A percentile compares a stretch with the other conserved stretches of the same genome.
Evolutionary conservation across 345 rosid species (phyloP).

Genomic region (Rhizophora apiculata): DNA sequence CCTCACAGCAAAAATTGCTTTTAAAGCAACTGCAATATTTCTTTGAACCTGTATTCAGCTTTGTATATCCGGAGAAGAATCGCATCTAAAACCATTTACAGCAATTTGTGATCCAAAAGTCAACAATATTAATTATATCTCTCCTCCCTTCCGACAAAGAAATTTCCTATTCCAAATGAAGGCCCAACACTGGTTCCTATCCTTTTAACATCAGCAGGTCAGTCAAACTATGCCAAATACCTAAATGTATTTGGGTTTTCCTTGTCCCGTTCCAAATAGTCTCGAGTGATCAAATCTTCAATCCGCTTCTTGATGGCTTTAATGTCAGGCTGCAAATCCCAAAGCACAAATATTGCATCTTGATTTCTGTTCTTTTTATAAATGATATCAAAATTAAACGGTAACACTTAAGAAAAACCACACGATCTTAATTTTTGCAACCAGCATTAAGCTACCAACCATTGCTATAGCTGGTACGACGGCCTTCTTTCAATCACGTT

Average conservation of each 20-base stretch:
- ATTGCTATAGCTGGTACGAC: too few species aligned
- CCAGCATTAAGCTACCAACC: too few species aligned
- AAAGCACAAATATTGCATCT: not conserved
- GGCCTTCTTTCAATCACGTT: too few species aligned
- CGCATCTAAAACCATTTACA: conserved; percentile 17
- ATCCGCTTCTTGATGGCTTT: conserved; percentile 94
- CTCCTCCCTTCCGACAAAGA: not conserved
- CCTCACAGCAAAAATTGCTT: not conserved
- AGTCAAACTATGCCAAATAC: conserved; percentile 55
- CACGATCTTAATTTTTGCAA: too few species aligned
- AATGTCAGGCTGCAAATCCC: conserved; percentile 74
- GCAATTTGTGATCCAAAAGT: not conserved
- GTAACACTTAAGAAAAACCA: too few species aligned
- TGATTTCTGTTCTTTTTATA: not conserved
- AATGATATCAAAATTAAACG: too few species aligned
- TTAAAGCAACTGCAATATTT: not conserved
- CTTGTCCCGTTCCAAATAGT: conserved; percentile 87
- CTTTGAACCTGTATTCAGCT: not conserved
- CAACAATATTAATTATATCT: not conserved
- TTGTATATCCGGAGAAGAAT: not conserved
- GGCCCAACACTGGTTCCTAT: not conserved
- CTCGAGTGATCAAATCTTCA: conserved; percentile 84
- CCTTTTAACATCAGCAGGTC: too few species aligned
- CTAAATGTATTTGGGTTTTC: conserved; percentile 65
- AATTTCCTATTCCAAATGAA: not conserved